phyloP scores from a whole-genome alignment of 192 early-diverging fungal genomes.

The Podila verticillata region DNA sequence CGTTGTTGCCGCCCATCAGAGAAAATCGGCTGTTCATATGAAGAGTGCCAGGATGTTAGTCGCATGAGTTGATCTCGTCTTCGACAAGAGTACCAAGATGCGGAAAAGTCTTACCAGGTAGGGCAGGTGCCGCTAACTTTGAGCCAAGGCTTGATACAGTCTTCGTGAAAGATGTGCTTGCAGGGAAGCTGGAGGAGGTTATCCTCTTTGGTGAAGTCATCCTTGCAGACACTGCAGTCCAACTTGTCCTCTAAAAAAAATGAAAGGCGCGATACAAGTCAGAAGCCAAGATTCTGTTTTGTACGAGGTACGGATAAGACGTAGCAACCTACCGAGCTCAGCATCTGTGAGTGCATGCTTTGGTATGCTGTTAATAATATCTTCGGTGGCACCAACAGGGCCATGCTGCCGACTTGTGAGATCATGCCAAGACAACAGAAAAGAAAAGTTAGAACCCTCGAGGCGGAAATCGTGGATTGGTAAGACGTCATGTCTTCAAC shows the following conservation, averaged over 20 bases:
- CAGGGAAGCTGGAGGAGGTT: slow-evolving; percentile 79
- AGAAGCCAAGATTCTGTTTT: not conserved
- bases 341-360: slow-evolving; percentile 9
- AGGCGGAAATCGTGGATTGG: too few species aligned
- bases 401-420: slow-evolving; percentile 59
- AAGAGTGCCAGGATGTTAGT: not conserved
- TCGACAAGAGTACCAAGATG: too few species aligned
- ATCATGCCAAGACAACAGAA: not conserved
- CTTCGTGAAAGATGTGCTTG: slow-evolving; percentile 88
- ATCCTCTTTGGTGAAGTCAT: slow-evolving; percentile 80
- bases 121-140: slow-evolving; percentile 95
- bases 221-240: slow-evolving; percentile 92
- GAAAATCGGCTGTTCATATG: slow-evolving; percentile 13
- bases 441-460: not conserved
- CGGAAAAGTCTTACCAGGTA: slow-evolving; percentile 68
- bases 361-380: slow-evolving; percentile 73
- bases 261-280: not conserved
- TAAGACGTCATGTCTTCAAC: not conserved
- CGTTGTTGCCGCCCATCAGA: slow-evolving; percentile 14
- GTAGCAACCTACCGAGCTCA: not conserved
- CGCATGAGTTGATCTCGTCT: too few species aligned
- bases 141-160: slow-evolving; percentile 93
- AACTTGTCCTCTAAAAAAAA: slow-evolving; percentile 60
- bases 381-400: slow-evolving; percentile 82
- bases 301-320: not conserved